phyloP scores from a whole-genome alignment of 208 protist genomes.

The Trypanosoma mega region DNA sequence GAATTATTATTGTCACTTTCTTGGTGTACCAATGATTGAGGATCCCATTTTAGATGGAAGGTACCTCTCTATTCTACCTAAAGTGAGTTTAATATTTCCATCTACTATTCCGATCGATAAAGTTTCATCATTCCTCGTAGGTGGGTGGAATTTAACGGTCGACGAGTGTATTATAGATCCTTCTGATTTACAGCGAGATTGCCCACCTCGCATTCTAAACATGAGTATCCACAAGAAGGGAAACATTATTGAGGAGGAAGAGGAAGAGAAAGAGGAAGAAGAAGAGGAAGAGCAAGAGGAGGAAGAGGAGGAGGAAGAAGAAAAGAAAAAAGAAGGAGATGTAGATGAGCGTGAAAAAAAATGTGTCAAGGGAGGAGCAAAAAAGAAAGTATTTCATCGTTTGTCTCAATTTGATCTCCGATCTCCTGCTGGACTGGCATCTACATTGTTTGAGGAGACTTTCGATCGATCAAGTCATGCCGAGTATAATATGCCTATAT shows the following conservation, averaged over 20 bases:
- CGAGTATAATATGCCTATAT: conserved; percentile 26
- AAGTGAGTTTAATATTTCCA: conserved; percentile 34
- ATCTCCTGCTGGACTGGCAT: conserved; percentile 13
- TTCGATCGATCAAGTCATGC: conserved; percentile 8
- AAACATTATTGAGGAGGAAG: not conserved
- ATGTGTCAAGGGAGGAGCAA: not conserved
- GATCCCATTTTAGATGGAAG: conserved; percentile 26
- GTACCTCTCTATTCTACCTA: conserved; percentile 12
- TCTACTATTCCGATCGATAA: conserved; percentile 33
- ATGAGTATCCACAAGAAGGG: not conserved
- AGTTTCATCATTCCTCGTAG: conserved; percentile 33
- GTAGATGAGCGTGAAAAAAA: not conserved
- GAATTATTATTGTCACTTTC: conserved; percentile 42
- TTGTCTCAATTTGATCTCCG: not conserved
- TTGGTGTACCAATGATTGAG: conserved; percentile 20
- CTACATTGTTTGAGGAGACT: conserved; percentile 26
- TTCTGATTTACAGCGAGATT: not conserved
- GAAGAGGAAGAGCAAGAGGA: not conserved
- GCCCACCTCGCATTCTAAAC: conserved; percentile 20
- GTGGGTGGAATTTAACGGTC: conserved; percentile 39
- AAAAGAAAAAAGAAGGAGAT: not conserved
- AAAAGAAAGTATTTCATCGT: not conserved
- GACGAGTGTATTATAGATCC: not conserved
- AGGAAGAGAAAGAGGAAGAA: not conserved
- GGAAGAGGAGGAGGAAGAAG: not conserved